Base-by-base conservation (phyloP, 1,284 basidiomycete genomes). In the Xerocomus minutiporus region DNA sequence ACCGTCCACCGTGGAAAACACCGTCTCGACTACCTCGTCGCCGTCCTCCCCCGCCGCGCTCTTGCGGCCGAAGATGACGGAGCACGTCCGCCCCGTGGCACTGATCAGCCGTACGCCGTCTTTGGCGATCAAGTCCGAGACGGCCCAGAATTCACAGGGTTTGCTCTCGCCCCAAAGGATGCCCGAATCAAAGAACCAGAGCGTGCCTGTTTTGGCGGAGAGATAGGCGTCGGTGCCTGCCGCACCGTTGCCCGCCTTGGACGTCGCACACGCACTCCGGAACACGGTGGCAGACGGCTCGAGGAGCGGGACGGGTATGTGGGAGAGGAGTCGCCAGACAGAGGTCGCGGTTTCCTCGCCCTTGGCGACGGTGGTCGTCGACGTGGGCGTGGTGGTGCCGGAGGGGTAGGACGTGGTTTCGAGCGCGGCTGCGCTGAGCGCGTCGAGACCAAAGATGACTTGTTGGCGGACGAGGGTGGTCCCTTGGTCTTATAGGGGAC, bases 131-230 rank as follows among this genome's bases (percentile, higher is more conserved):
- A 88, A 64, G 59, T 85, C 80, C 44, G 76, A 72, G n/a, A 86
- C 68, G 4, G 82, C 69, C 81, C 86, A 89, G 63, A 86, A 89
- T 61, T 86, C 83, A 63, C 83, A 86, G 2, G 86, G 86, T 58
- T 84, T 84, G 59, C 77, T 77, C 62, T 84, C 82, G 40, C 86
- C 85, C 80, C 84, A 86, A 6, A 90, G 73, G 7, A 90, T 75
- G 11, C 86, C 88, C 29, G 74, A 70, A 29, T 74, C 68, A 47
- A 85, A 72, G 72, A 89, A 20, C 20, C 20, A 20, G 20, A 20
- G 20, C 20, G 20, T 20, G 20, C 20, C 20, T 0, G 20, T 2
- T 20, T 2, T 20, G 20, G 20, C 20, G 20, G 20, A 20, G 20
- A 20, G 20, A 20, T 20, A 20, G 20, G 2, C 20, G 2, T 20